A percentile compares a stretch with the other conserved stretches of the same genome.
Conservation (phyloP, 495 filamentous ascomycete species). For the Aspergillus avenaceus region DNA sequence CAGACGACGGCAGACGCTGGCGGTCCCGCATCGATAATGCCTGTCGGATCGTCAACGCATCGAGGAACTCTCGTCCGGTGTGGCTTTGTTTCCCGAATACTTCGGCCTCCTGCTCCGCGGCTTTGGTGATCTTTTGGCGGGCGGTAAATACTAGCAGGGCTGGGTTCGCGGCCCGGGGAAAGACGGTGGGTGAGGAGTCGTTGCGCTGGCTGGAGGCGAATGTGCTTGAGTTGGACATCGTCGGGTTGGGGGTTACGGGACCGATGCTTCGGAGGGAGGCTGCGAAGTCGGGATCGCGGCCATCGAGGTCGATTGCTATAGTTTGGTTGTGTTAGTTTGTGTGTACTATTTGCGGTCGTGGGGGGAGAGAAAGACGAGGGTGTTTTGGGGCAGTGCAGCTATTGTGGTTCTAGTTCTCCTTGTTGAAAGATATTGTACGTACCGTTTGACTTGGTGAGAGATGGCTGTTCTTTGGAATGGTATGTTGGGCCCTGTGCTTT, state of each 20-base stretch:
- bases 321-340: slow-evolving; percentile 8
- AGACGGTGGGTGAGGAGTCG: slow-evolving; percentile 27
- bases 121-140: slow-evolving; percentile 37
- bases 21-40: slow-evolving; percentile 57
- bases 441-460: slow-evolving; percentile 32
- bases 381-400: background rate
- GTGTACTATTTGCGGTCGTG: background rate
- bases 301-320: slow-evolving; percentile 62
- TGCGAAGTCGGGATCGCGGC: slow-evolving; percentile 60
- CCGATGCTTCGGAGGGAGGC: slow-evolving; percentile 59
- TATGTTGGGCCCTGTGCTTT: slow-evolving; percentile 31
- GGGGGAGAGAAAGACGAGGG: background rate
- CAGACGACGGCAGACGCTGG: slow-evolving; percentile 38
- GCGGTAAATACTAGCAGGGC: slow-evolving; percentile 48
- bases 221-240: slow-evolving; percentile 52
- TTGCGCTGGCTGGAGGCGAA: slow-evolving; percentile 24
- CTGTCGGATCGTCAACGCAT: slow-evolving; percentile 57
- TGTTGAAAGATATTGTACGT: background rate
- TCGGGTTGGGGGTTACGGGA: slow-evolving; percentile 58
- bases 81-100: slow-evolving; percentile 39
- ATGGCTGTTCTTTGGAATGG: slow-evolving; percentile 36
- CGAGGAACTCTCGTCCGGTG: slow-evolving; percentile 50
- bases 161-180: slow-evolving; percentile 48
- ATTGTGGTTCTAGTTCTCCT: background rate
- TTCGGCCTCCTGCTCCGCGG: slow-evolving; percentile 50